Evolutionary conservation across 495 filamentous ascomycete genomes (phyloP), one percentile per base, ranked within the genome.

Genomic region (Peziza echinospora): DNA sequence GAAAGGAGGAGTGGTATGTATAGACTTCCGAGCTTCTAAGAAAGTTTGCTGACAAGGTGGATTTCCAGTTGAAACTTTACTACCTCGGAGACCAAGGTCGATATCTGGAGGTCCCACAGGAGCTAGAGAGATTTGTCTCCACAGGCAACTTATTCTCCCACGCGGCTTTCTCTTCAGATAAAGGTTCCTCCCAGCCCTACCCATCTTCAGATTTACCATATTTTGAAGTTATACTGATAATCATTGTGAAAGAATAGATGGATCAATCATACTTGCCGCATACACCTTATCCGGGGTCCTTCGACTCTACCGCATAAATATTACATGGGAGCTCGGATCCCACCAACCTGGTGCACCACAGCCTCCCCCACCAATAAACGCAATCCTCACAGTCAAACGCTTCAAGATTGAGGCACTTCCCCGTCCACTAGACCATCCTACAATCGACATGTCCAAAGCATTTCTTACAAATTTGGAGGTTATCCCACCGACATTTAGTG

Each of bases 91-190:
- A 46, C 3, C 50, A 53, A 8, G 41, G 34, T 26, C 49, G 50
- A 17, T 60, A 56, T 47, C 53, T 56, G 39, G 50, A 60, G 23
- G 48, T 49, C 22, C 56, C 46, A 8, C 44, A 52, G 23, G 57
- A 60, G 24, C 40, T 60, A 26, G 57, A 60, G 44, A 48, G 49
- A 11, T 51, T 53, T 46, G 48, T 47, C 2, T 52, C 48, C 21
- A 25, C 56, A 17, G 57, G 56, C 19, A 56, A 60, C 45, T 22
- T 59, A 16, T 59, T 59, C 21, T 51, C 57, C n/a, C 57, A 60
- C 47, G 57, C 57, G 4, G 48, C 56, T 6, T 60, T 60, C 21
- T 56, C 57, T 13, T 59, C 52, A 45, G 52, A 48, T 21, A 54
- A 52, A 52, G 56, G 57, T 59, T 48, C 5, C n/a, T 11, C n/a